Conservation (phyloP, 1,284 basidiomycete genomes). For the Tausonia pullulans region DNA sequence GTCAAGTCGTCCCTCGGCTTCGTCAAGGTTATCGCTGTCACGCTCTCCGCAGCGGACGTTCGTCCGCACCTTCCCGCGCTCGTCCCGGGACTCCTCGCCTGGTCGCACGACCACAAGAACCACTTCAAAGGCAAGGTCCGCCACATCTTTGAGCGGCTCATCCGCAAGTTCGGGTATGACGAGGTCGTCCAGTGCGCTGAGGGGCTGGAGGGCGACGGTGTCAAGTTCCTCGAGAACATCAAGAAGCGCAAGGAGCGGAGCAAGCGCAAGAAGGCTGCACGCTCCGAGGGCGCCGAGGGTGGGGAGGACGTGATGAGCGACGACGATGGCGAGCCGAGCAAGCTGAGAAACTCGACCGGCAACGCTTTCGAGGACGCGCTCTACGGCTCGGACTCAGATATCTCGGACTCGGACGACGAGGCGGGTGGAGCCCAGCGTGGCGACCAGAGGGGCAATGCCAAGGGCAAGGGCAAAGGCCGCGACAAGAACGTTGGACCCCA, state of each 20-base stretch:
- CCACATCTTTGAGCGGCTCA: conserved; percentile 92
- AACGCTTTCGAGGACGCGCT: conserved; percentile 92
- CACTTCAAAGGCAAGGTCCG: conserved; percentile 96
- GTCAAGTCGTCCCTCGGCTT: conserved; percentile 94
- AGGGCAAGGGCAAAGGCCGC: conserved; percentile 23
- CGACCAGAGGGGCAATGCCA: conserved; percentile 35
- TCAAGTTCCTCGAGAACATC: conserved; percentile 76
- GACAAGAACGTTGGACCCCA: conserved; percentile 39
- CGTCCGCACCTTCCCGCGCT: conserved; percentile 62
- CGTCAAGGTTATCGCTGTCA: conserved; percentile 85
- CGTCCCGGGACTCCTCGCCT: conserved; percentile 73
- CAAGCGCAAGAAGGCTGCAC: conserved; percentile 55
- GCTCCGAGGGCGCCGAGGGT: conserved; percentile 39
- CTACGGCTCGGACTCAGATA: conserved; percentile 84
- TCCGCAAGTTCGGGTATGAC: conserved; percentile 81
- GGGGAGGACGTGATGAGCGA: conserved; percentile 44
- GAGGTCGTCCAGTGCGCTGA: conserved; percentile 56
- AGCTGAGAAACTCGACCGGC: conserved; percentile 39
- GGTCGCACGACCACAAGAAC: conserved; percentile 97
- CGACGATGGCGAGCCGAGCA: conserved; percentile 39
- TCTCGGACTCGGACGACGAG: conserved; percentile 58
- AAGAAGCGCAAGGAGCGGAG: conserved; percentile 85
- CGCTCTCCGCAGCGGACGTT: conserved; percentile 59
- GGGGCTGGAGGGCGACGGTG: conserved; percentile 43
- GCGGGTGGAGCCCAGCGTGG: conserved; percentile 27